These are phyloP conservation scores for Sarcodon sp. DNA, from an alignment of 768 basidiomycete species.

Conservation along the genomic window DNA sequence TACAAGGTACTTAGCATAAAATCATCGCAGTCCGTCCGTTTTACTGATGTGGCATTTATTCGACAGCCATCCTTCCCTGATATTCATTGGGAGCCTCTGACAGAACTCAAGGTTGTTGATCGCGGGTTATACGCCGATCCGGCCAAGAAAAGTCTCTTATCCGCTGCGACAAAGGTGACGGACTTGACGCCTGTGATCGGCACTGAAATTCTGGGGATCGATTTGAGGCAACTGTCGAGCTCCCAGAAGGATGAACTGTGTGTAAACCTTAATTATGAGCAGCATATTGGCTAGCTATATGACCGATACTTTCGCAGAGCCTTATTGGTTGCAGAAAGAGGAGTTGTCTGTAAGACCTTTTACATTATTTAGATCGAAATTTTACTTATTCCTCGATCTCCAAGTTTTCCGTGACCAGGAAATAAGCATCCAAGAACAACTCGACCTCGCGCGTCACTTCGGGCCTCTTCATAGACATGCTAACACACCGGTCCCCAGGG, in stretches of 20 bases:
- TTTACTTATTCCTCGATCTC: not conserved
- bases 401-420: constrained; percentile 70
- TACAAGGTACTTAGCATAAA: constrained; percentile 34
- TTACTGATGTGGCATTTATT: not conserved
- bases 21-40: not conserved
- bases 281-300: not conserved
- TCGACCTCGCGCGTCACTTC: constrained; percentile 59
- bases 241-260: constrained; percentile 73
- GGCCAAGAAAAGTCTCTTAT: constrained; percentile 49
- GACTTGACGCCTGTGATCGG: constrained; percentile 64
- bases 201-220: constrained; percentile 62
- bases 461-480: constrained; percentile 77
- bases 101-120: constrained; percentile 45
- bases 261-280: constrained; percentile 11
- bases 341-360: constrained; percentile 52
- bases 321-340: constrained; percentile 61
- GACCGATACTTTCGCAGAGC: constrained; percentile 27
- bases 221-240: constrained; percentile 54
- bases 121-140: constrained; percentile 60
- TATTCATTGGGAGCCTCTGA: constrained; percentile 51
- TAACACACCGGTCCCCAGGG: constrained; percentile 61
- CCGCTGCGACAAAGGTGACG: constrained; percentile 52
- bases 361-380: not conserved
- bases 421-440: constrained; percentile 51
- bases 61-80: constrained; percentile 51